A percentile compares a stretch with the other conserved stretches of the same genome.
phyloP scores from a whole-genome alignment of 495 filamentous ascomycete species.

The Neurospora sp. region DNA sequence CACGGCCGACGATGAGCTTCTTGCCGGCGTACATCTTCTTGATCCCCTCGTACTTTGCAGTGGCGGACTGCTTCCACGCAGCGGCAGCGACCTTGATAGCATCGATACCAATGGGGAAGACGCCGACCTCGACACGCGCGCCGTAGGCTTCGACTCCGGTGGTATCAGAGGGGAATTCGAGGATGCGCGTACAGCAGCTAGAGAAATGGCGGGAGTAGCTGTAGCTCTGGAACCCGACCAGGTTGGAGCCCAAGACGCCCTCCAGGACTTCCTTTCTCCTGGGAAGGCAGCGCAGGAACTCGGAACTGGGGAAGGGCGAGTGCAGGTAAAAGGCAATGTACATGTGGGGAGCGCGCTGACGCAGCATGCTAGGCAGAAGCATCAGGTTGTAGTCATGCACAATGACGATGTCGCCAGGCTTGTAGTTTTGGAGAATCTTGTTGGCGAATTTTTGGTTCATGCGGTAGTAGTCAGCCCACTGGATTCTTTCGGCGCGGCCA shows the following conservation, averaged over 20 bases:
- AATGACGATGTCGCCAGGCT: constrained; percentile 80
- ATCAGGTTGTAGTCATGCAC: constrained; percentile 90
- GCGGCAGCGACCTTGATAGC: constrained; percentile 56
- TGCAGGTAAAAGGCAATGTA: constrained; percentile 90
- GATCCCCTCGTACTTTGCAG: constrained; percentile 58
- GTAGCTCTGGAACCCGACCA: constrained; percentile 87
- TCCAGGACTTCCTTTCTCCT: constrained; percentile 79
- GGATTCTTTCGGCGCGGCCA: constrained; percentile 64
- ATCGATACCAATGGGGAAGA: constrained; percentile 87
- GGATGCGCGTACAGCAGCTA: constrained; percentile 79
- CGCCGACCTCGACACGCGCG: constrained; percentile 74
- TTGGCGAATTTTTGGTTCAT: constrained; percentile 85
- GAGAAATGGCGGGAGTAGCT: constrained; percentile 87
- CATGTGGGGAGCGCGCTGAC: constrained; percentile 70
- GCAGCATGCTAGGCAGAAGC: constrained; percentile 72
- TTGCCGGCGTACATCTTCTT: constrained; percentile 65
- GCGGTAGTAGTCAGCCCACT: constrained; percentile 82
- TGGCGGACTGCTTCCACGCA: constrained; percentile 56
- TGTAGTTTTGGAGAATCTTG: constrained; percentile 72
- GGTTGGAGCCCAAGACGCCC: constrained; percentile 77
- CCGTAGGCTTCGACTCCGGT: constrained; percentile 83
- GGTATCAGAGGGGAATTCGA: constrained; percentile 71
- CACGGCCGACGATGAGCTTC: constrained; percentile 90
- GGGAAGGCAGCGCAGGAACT: constrained; percentile 78
- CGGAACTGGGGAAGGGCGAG: constrained; percentile 86